A percentile compares a stretch with the other conserved stretches of the same genome.
These are phyloP conservation scores for Xylaria intraflava DNA, from an alignment of 495 filamentous ascomycete genomes.

Conservation along the genomic window DNA sequence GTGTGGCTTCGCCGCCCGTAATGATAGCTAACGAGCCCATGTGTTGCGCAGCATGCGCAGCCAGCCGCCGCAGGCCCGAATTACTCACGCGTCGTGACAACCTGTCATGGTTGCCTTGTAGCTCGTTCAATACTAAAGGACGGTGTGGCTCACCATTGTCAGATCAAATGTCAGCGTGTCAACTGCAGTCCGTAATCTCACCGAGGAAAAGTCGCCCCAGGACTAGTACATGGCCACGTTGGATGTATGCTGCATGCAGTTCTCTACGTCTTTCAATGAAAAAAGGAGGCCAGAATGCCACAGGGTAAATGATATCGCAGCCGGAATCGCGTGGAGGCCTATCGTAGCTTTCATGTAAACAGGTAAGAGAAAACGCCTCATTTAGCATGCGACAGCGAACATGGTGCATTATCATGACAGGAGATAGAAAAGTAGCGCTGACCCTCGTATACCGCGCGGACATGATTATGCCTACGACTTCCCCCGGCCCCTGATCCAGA, in stretches of 20 bases:
- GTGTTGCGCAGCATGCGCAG: slow-evolving; percentile 9
- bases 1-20: slow-evolving; percentile 7
- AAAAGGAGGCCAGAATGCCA: neutral
- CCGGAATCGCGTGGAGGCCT: neutral
- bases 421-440: neutral
- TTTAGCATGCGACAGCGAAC: neutral
- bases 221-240: neutral
- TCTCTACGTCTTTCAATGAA: slow-evolving; percentile 1
- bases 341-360: neutral
- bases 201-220: neutral
- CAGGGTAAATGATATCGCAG: neutral
- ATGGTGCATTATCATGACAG: neutral
- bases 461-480: neutral
- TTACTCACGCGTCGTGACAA: neutral
- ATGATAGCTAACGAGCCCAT: slow-evolving; percentile 3
- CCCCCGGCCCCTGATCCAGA: neutral
- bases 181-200: slow-evolving; percentile 1
- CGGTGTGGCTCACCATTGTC: slow-evolving; percentile 3
- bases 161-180: slow-evolving; percentile 4
- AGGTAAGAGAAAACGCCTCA: neutral
- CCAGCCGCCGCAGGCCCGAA: slow-evolving; percentile 3
- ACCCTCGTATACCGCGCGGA: neutral
- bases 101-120: slow-evolving; percentile 2
- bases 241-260: slow-evolving; percentile 8
- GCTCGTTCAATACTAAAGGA: slow-evolving; percentile 5